These are phyloP conservation scores for Fraxinus xanthoxyloides DNA, from an alignment of 305 asterid genomes.

Conservation along the genomic window DNA sequence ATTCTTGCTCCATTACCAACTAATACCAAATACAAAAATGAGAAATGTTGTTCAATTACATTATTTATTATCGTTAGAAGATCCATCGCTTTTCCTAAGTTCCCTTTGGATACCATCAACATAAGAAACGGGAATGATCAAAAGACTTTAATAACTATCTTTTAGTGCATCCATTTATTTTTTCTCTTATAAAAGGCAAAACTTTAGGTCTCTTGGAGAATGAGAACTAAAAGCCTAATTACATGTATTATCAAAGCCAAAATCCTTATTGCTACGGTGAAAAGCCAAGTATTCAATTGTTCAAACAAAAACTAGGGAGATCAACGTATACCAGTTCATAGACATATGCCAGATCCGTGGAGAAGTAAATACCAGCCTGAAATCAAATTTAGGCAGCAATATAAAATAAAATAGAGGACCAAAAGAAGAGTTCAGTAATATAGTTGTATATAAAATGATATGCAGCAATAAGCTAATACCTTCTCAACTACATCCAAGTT, in stretches of 20 bases:
- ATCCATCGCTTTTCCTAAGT: not conserved
- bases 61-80: not conserved
- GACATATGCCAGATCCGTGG: constrained; percentile 73
- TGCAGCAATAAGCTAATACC: constrained; percentile 41
- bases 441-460: constrained; percentile 9
- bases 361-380: constrained; percentile 73
- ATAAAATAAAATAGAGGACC: constrained; percentile 10
- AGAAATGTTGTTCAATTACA: not conserved
- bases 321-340: constrained; percentile 68
- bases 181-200: not conserved
- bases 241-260: constrained; percentile 18
- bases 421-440: constrained; percentile 11
- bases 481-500: constrained; percentile 71
- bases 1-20: not conserved
- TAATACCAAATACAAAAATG: not conserved
- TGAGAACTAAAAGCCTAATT: constrained; percentile 7
- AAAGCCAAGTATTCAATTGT: not conserved
- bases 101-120: not conserved
- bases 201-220: not conserved
- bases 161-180: not conserved
- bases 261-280: not conserved
- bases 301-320: constrained; percentile 15
- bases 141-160: not conserved
- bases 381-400: constrained; percentile 18
- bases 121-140: not conserved